Base-by-base conservation (phyloP, 805 yeast species). In the Monosporozyma aquatica region DNA sequence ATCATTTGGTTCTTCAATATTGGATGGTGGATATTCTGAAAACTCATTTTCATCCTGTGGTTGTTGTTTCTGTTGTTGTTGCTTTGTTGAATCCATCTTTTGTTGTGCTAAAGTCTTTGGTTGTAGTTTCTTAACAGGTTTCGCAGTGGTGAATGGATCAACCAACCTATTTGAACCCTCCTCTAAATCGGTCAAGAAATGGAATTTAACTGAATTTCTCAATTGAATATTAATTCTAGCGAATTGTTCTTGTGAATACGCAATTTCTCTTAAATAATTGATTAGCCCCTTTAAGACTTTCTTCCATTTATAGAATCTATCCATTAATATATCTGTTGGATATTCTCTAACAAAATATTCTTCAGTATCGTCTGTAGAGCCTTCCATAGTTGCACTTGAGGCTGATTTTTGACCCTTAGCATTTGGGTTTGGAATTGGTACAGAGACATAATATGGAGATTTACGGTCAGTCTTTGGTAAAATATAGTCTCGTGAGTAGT, bases 311-410 rank as follows among this genome's bases (percentile, higher is more conserved):
- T 77, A 73, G 60, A 87, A 87, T 50, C 96, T 67, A 37, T 77
- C 74, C 17, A 90, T 87, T 46, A 87, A 67, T 8, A 82, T 73
- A 47, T 86, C 95, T 2, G 95, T 85, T 29, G 95, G 96, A 50
- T 74, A 62, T 37, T 62, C 67, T 38, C 59, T 58, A 13, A 60
- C 63, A 36, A 46, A 57, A 27, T 43, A 46, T 10, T 50, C 51
- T 10, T 48, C 52, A n/a, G 35, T 40, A 14, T 48, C 49, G 6
- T 55, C 55, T 17, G n/a, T n/a, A n/a, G n/a, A n/a, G n/a, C 43
- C 49, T 14, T 38, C 41, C 29, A 42, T 34, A 2, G 44, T n/a
- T n/a, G 20, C 29, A 7, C 27, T 23, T n/a, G 40, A n/a, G n/a
- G 13, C 21, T 11, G 33, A 25, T 11, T 32, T 38, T 14, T 35